These are phyloP conservation scores for Magnusiomyces tetraspermus DNA, from an alignment of 1,139 yeast species.

Conservation along the genomic window DNA sequence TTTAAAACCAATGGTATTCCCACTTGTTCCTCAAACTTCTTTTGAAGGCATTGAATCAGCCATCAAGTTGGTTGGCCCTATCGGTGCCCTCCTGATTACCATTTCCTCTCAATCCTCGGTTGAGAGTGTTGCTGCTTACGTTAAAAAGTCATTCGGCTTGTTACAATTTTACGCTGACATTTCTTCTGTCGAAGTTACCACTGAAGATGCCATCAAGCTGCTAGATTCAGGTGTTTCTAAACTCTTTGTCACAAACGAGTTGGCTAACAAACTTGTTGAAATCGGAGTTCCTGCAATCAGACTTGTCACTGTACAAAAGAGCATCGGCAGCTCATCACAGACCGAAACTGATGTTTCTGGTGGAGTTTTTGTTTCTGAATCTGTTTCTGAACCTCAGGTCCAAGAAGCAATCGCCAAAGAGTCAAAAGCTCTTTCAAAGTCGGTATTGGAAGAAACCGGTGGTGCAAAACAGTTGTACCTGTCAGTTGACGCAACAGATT, in stretches of 20 bases:
- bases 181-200: conserved; percentile 21
- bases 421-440: conserved; percentile 17
- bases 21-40: conserved; percentile 37
- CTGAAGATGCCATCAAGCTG: conserved; percentile 43
- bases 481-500: conserved; percentile 18
- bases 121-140: conserved; percentile 7
- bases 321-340: conserved; percentile 13
- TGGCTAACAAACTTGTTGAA: conserved; percentile 33
- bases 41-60: conserved; percentile 21
- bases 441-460: conserved; percentile 26
- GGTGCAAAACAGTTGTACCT: conserved; percentile 42
- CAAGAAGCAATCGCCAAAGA: conserved; percentile 13
- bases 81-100: conserved; percentile 37
- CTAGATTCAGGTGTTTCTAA: conserved; percentile 60
- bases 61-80: conserved; percentile 24
- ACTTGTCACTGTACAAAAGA: conserved; percentile 35
- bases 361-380: conserved; percentile 24
- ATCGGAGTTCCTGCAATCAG: conserved; percentile 56
- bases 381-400: conserved; percentile 1
- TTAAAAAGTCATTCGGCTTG: conserved; percentile 20
- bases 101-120: conserved; percentile 29
- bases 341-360: conserved; percentile 20
- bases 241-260: conserved; percentile 38
- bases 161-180: conserved; percentile 37
- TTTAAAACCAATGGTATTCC: too few species aligned